Conservation (phyloP, 2,329 filamentous ascomycete species). For the Colletotrichum graminicola region DNA sequence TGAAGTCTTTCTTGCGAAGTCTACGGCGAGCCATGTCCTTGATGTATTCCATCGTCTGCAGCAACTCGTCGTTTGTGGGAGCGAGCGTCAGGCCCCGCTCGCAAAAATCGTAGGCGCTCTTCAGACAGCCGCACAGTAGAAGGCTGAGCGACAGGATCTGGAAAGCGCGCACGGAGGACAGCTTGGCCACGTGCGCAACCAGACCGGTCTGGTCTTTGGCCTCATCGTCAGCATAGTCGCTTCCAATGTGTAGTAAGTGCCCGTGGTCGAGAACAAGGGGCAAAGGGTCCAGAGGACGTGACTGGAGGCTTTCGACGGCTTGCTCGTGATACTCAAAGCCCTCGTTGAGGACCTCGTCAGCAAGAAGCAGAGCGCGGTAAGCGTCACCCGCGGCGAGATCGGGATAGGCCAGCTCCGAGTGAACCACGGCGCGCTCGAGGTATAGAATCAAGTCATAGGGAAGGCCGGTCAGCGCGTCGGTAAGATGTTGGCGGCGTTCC, state of each 20-base stretch:
- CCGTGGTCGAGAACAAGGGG: slow-evolving; percentile 62
- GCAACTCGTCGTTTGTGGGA: slow-evolving; percentile 67
- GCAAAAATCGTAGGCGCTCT: slow-evolving; percentile 76
- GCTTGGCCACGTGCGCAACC: slow-evolving; percentile 57
- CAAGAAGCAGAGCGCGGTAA: slow-evolving; percentile 88
- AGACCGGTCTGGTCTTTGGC: slow-evolving; percentile 51
- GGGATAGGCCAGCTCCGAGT: slow-evolving; percentile 84
- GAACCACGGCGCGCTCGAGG: slow-evolving; percentile 76
- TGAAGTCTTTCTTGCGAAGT: slow-evolving; percentile 60
- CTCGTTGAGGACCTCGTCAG: slow-evolving; percentile 84
- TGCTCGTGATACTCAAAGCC: slow-evolving; percentile 85
- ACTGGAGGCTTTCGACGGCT: slow-evolving; percentile 66
- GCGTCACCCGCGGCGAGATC: slow-evolving; percentile 92
- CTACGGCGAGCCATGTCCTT: slow-evolving; percentile 63
- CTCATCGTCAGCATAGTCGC: slow-evolving; percentile 51
- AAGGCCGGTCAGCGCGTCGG: slow-evolving; percentile 62
- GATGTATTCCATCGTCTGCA: slow-evolving; percentile 66
- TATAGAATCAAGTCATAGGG: slow-evolving; percentile 75
- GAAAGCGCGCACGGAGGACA: slow-evolving; percentile 69
- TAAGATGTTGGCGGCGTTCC: slow-evolving; percentile 67
- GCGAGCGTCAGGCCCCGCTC: slow-evolving; percentile 69
- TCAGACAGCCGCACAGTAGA: slow-evolving; percentile 75
- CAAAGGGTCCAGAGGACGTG: slow-evolving; percentile 51
- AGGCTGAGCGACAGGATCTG: slow-evolving; percentile 70
- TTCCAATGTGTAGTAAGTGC: slow-evolving; percentile 48